Base-by-base conservation (phyloP, 2,329 filamentous ascomycete species). In the Metarhizium rileyi region DNA sequence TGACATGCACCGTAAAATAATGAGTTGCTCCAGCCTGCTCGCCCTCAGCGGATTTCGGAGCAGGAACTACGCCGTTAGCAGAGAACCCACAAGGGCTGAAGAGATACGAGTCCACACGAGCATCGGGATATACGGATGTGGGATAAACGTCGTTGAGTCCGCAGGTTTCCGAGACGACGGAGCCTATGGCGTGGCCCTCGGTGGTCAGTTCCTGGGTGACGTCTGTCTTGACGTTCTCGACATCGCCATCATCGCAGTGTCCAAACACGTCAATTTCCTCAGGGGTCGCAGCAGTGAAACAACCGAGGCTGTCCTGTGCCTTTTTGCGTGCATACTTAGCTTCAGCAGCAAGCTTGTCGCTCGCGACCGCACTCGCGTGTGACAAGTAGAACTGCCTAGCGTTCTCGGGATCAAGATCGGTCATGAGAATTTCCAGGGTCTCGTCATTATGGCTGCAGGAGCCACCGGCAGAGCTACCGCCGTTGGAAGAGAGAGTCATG, bases 1-100 rank as follows among this genome's bases (percentile, higher is more conserved):
- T 98, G 57, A 98, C 93, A 64, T 98, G 93, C 23, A 98, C 93
- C 1, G 91, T 98, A 70, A 96, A 98, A 72, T 98, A 98, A 70
- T 97, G 90, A 38, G 81, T 85, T 4, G 78, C 72, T 47, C 74
- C 74, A 52, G 56, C 56, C 47, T 59, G 59, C 33, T 61, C 56
- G n/a, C 51, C 52, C 44, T 59, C 43, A 14, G 49, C 44, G 4
- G 57, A 72, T 14, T 78, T 72, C 0, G 87, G 83, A 45, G 89
- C 84, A 6, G 93, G 93, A 40, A 98, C 80, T 20, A 98, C 90
- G 48, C 90, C 93, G 62, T 98, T 98, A 66, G 93, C 93, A 6
- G 90, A 96, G 70, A 95, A 98, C 51, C 93, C 93, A 63, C 93
- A 98, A 0, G 93, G 93, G 1, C 87, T 90, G 73, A 98, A 98